Evolutionary conservation across 106 monocot species (phyloP).

Genomic region (Allium sativum): DNA sequence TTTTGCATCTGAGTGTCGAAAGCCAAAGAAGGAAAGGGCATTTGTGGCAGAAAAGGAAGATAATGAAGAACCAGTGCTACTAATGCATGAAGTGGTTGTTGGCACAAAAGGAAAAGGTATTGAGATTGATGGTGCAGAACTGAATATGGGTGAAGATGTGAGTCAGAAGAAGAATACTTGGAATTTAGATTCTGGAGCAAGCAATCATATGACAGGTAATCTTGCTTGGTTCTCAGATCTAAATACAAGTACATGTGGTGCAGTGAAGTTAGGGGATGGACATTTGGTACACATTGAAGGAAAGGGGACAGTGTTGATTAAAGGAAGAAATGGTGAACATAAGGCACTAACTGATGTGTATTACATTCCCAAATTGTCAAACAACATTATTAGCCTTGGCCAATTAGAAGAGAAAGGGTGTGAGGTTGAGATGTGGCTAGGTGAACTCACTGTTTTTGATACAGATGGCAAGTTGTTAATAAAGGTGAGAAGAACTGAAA

Average conservation of each 20-base stretch:
- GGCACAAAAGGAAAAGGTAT: neutral
- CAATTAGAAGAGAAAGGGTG: neutral
- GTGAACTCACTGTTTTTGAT: neutral
- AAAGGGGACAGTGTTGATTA: neutral
- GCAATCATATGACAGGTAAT: neutral
- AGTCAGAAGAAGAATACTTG: neutral
- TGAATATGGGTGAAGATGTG: neutral
- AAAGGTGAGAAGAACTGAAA: neutral
- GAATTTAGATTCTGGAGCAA: neutral
- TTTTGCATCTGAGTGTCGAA: slow-evolving; percentile 5
- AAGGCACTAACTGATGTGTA: neutral
- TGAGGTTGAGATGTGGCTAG: neutral
- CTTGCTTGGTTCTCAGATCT: neutral
- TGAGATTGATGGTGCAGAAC: neutral
- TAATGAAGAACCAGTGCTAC: neutral
- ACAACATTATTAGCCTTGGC: neutral
- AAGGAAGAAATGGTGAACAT: neutral
- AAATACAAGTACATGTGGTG: neutral
- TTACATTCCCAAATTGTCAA: neutral
- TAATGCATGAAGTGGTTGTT: neutral
- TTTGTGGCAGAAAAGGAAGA: neutral
- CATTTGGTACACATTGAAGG: neutral
- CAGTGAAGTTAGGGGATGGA: neutral
- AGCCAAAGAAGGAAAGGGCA: neutral
- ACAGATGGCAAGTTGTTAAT: neutral